phyloP scores from a whole-genome alignment of 2,329 filamentous ascomycete genomes.

The Calonectria multiphialidica region DNA sequence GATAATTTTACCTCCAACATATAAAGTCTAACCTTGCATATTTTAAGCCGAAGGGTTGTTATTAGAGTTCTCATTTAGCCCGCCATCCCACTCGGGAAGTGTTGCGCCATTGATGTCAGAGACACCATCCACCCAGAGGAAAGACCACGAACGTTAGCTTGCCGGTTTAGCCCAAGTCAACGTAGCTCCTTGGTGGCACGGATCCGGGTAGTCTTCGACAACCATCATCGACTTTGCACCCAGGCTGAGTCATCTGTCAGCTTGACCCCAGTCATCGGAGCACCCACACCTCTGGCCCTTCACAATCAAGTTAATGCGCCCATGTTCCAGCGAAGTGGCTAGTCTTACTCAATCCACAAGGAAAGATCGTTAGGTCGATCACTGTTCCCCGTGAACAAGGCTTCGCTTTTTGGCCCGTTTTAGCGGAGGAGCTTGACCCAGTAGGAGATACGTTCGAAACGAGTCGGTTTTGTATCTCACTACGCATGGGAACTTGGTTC shows the following conservation, averaged over 20 bases:
- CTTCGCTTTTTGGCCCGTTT: background rate
- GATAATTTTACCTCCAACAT: no score
- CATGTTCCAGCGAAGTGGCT: background rate
- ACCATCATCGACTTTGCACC: background rate
- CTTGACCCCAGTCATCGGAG: background rate
- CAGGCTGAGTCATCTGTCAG: background rate
- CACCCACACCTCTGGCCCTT: background rate
- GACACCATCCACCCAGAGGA: no score
- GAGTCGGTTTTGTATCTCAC: background rate
- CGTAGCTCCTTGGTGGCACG: background rate
- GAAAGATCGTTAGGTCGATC: background rate
- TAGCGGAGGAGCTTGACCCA: background rate
- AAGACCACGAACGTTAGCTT: background rate
- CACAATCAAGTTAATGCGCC: background rate
- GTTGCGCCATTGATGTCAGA: background rate
- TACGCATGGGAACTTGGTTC: background rate
- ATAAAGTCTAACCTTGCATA: background rate
- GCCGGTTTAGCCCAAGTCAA: no score
- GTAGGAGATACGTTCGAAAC: background rate
- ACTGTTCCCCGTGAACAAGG: background rate
- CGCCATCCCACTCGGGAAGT: background rate
- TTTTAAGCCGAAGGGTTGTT: background rate
- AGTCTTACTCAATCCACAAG: background rate
- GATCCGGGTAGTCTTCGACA: background rate
- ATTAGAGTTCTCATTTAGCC: background rate